Base-by-base conservation (phyloP, 164 flowering plant genomes). In the Dillenia turbinata region DNA sequence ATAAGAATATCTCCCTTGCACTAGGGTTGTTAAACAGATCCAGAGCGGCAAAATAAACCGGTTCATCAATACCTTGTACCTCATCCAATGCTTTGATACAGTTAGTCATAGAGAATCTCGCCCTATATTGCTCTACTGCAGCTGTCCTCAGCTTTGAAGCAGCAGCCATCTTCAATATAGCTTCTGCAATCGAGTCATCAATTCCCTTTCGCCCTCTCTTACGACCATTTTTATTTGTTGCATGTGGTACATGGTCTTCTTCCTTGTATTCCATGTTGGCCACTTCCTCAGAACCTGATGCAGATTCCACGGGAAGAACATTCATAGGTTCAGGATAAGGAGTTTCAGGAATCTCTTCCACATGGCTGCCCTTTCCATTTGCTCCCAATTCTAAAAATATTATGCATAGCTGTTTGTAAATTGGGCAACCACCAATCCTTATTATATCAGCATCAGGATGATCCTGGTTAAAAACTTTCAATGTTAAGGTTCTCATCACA, bases 131-230 rank as follows among this genome's bases (percentile, higher is more conserved):
- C 49, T 59, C 56, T 47, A 73, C 57, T 24, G 84, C 80, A 52
- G 64, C 78, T 26, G 81, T 66, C 66, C 80, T 76, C 61, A 78
- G 59, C 62, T 71, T 85, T 53, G 83, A 75, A 10, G 90, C 79
- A 12, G 81, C 74, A 57, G 84, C 87, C 83, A 85, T 85, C 68
- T 83, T 82, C 70, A 71, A 48, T 64, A 85, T 78, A 16, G 81
- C 87, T 52, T 54, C 77, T 13, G 78, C 81, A 58, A 85, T 78
- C 44, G 66, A 66, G 72, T 73, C 84, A 47, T 81, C 83, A 14
- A 71, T 56, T 13, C 84, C 81, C 51, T 62, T 75, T 4, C 80
- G 80, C 14, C 82, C 80, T 68, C 81, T 77, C 68, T 85, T 83
- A 44, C 78, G 83, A 52, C 15, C 45, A 16, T 45, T 47, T 10